Conservation (phyloP, 2,329 filamentous ascomycete species). For the Trichoderma gracile region DNA sequence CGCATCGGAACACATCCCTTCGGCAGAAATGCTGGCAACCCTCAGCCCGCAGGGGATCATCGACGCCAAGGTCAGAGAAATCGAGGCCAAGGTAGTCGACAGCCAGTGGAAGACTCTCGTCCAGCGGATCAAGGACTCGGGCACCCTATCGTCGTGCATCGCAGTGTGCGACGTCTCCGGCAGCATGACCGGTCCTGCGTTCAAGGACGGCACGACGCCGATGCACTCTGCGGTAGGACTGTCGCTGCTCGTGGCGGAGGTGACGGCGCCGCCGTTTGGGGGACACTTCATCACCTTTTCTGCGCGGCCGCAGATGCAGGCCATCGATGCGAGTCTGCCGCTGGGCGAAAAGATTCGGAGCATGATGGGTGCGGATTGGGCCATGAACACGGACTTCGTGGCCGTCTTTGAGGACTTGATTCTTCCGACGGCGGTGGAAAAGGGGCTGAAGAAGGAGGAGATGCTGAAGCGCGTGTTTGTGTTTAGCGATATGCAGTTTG, state of each 20-base stretch:
- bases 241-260: constrained; percentile 56
- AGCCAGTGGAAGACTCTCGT: constrained; percentile 60
- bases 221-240: constrained; percentile 58
- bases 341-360: constrained; percentile 46
- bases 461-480: constrained; percentile 64
- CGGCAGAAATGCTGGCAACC: constrained; percentile 6
- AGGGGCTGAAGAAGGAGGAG: constrained; percentile 54
- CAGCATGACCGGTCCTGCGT: constrained; percentile 47
- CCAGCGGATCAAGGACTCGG: constrained; percentile 57
- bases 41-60: constrained; percentile 30
- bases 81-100: constrained; percentile 44
- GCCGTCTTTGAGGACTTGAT: constrained; percentile 56
- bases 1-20: not conserved
- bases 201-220: constrained; percentile 50
- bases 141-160: constrained; percentile 53
- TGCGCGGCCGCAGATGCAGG: constrained; percentile 42
- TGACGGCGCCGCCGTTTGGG: constrained; percentile 54
- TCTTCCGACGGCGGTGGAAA: constrained; percentile 53
- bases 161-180: constrained; percentile 60
- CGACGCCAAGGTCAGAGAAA: constrained; percentile 34
- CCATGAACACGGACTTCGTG: constrained; percentile 52
- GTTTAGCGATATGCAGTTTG: constrained; percentile 63
- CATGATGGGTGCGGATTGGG: constrained; percentile 41
- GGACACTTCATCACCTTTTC: constrained; percentile 59
- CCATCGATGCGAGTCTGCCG: constrained; percentile 41